Evolutionary conservation across 1,284 basidiomycete species (phyloP).

Genomic region (Ganoderma lingzhi): DNA sequence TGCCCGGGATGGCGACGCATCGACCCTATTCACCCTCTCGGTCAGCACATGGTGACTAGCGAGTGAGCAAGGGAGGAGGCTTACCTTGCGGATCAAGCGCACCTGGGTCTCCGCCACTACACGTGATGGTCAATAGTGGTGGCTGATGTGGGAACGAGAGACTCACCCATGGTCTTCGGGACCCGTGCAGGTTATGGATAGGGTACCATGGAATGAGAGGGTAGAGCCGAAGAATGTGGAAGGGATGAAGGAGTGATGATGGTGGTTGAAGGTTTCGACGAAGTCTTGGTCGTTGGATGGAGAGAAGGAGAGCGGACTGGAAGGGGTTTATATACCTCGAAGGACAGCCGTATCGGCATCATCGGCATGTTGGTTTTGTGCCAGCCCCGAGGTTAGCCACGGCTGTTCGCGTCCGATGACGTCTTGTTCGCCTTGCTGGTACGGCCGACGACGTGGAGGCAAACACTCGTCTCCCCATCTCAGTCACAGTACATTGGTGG

Average conservation of each 20-base stretch:
- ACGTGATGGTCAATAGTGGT: neutral
- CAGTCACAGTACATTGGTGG: neutral
- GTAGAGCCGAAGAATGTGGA: neutral
- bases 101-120: conserved; percentile 6
- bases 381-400: neutral
- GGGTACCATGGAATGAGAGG: neutral
- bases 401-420: neutral
- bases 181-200: neutral
- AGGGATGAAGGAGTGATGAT: neutral
- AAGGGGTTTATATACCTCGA: neutral
- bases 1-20: neutral
- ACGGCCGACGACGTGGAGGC: too few species aligned
- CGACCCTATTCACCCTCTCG: neutral
- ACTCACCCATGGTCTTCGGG: neutral
- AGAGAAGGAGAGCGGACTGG: neutral
- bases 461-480: too few species aligned
- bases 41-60: neutral
- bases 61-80: neutral
- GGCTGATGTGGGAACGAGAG: neutral
- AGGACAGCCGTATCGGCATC: neutral
- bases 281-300: neutral
- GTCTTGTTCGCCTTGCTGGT: neutral
- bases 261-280: neutral
- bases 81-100: neutral
- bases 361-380: neutral